Evolutionary conservation across 2,329 filamentous ascomycete species (phyloP).

Genomic region (Fusarium setosum): DNA sequence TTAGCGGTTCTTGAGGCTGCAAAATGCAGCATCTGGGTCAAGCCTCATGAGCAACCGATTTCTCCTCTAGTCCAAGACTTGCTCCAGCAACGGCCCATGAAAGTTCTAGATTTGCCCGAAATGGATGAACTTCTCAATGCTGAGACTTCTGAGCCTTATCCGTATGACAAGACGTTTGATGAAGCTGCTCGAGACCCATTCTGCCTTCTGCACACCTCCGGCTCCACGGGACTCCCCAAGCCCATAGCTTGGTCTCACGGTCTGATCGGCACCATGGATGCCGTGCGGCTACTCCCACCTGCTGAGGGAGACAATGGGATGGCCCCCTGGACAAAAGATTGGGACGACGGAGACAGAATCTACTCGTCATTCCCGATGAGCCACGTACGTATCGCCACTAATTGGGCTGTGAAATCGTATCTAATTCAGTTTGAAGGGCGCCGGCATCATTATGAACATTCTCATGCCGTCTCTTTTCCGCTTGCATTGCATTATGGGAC

Average conservation of each 20-base stretch:
- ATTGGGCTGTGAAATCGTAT: neutral
- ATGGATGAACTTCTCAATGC: conserved; percentile 44
- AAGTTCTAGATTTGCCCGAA: conserved; percentile 42
- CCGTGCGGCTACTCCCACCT: conserved; percentile 47
- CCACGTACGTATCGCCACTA: conserved; percentile 37
- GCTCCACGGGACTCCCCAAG: conserved; percentile 56
- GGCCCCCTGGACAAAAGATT: conserved; percentile 44
- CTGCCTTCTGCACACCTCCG: conserved; percentile 53
- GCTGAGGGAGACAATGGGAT: conserved; percentile 44
- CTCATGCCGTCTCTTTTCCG: conserved; percentile 50
- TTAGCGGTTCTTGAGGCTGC: conserved; percentile 47
- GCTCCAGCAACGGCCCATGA: conserved; percentile 40
- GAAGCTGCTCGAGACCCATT: neutral
- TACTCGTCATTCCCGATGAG: conserved; percentile 53
- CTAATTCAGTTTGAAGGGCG: conserved; percentile 41
- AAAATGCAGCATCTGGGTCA: conserved; percentile 47
- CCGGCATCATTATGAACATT: conserved; percentile 56
- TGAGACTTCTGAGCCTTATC: conserved; percentile 30
- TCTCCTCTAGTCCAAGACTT: conserved; percentile 42
- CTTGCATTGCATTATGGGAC: conserved; percentile 51
- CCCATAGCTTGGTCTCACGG: conserved; percentile 51
- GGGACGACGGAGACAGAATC: conserved; percentile 44
- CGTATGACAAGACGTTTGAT: conserved; percentile 30
- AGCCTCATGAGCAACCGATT: conserved; percentile 42
- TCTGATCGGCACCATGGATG: conserved; percentile 50